Conservation (phyloP, 306 rosid species). For the Pterocarpus macrocarpus region DNA sequence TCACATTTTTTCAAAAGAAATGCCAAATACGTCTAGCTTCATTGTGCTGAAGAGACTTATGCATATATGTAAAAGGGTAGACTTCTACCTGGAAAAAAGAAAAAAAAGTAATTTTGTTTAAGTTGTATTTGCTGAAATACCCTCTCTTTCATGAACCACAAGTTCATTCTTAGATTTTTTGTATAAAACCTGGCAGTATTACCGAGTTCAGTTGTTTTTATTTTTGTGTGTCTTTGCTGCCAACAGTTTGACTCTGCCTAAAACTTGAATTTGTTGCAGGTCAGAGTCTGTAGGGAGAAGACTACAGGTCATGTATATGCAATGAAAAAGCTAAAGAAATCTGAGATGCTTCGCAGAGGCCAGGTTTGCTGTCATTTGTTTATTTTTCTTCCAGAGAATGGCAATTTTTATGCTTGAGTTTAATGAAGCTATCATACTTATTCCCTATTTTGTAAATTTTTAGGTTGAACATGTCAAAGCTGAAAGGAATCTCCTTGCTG, state of each 20-base stretch:
- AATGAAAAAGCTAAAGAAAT: constrained; percentile 98
- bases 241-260: constrained; percentile 14
- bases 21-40: constrained; percentile 14
- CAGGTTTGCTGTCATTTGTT: constrained; percentile 72
- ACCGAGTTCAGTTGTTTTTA: not conserved
- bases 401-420: constrained; percentile 23
- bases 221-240: constrained; percentile 1
- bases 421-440: constrained; percentile 34
- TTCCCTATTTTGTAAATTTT: constrained; percentile 35
- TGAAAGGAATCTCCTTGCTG: constrained; percentile 98
- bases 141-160: constrained; percentile 18
- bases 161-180: constrained; percentile 15
- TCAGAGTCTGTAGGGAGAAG: constrained; percentile 94
- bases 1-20: not conserved
- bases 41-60: not conserved
- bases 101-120: not conserved
- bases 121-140: constrained; percentile 2
- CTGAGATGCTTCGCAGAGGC: constrained; percentile 99
- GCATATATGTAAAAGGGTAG: not conserved
- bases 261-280: constrained; percentile 71
- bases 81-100: not conserved
- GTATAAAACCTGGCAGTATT: constrained; percentile 30
- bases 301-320: constrained; percentile 88
- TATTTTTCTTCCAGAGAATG: constrained; percentile 27
- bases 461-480: constrained; percentile 99